These are phyloP conservation scores for Halocafeteria seosinensis DNA, from an alignment of 108 stramenopile species.

Conservation along the genomic window DNA sequence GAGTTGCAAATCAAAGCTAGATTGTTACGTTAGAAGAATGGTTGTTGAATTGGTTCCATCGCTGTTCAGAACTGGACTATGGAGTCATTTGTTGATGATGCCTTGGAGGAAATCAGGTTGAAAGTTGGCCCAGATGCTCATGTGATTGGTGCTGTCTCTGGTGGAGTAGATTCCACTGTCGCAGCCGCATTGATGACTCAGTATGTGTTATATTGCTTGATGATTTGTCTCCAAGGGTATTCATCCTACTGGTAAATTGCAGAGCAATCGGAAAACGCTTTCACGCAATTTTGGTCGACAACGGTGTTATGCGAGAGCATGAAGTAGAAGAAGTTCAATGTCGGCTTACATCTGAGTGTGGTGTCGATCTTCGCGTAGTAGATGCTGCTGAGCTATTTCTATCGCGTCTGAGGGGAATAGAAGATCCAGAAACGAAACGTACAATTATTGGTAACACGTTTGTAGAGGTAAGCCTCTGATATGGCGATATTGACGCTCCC, in stretches of 20 bases:
- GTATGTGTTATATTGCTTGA: too few relatives aligned
- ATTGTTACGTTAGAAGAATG: too few relatives aligned
- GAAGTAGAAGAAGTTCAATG: slow-evolving; percentile 64
- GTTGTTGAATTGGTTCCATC: too few relatives aligned
- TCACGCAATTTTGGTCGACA: slow-evolving; percentile 94
- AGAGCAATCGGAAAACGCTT: slow-evolving; percentile 83
- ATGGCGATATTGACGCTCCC: too few relatives aligned
- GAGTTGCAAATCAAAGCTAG: too few relatives aligned
- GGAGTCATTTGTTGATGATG: slow-evolving; percentile 81
- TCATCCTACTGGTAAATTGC: too few relatives aligned
- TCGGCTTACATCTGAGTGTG: slow-evolving; percentile 66
- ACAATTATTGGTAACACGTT: slow-evolving; percentile 90
- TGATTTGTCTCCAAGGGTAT: too few relatives aligned
- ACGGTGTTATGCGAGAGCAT: slow-evolving; percentile 84
- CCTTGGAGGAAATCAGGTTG: slow-evolving; percentile 60
- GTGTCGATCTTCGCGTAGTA: slow-evolving; percentile 73
- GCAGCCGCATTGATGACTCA: slow-evolving; percentile 87
- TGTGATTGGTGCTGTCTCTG: slow-evolving; percentile 93
- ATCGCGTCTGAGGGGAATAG: slow-evolving; percentile 55
- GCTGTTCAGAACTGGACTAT: slow-evolving; percentile 96
- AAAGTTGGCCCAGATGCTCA: slow-evolving; percentile 68
- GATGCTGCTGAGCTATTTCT: slow-evolving; percentile 84
- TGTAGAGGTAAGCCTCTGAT: slow-evolving; percentile 87
- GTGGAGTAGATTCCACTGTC: slow-evolving; percentile 97
- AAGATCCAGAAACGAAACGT: slow-evolving; percentile 86